A percentile compares a stretch with the other conserved stretches of the same genome.
phyloP scores from a whole-genome alignment of 352 stramenopile species.

The Globisporangium polare region DNA sequence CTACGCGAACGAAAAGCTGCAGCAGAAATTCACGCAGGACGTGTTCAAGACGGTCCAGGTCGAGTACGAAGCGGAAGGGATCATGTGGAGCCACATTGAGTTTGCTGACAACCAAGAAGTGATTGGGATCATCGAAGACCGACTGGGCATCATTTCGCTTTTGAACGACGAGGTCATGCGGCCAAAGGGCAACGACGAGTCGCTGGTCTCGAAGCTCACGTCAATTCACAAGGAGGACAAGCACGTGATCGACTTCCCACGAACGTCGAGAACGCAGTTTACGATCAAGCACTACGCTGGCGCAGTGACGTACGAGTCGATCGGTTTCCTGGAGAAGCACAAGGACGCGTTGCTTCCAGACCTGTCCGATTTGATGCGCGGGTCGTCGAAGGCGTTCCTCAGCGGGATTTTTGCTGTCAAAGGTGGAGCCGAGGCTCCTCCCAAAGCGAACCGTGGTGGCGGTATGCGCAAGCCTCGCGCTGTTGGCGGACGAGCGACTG shows the following conservation, averaged over 20 bases:
- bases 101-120: slow-evolving; percentile 90
- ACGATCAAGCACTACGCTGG: slow-evolving; percentile 94
- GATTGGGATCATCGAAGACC: slow-evolving; percentile 83
- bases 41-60: slow-evolving; percentile 88
- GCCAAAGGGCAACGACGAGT: slow-evolving; percentile 83
- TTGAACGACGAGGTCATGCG: slow-evolving; percentile 89
- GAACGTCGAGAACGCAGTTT: slow-evolving; percentile 83
- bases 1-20: slow-evolving; percentile 91
- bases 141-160: slow-evolving; percentile 85
- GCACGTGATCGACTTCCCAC: slow-evolving; percentile 76
- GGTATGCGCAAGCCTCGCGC: slow-evolving; percentile 21
- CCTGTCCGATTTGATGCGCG: slow-evolving; percentile 82
- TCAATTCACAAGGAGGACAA: slow-evolving; percentile 76
- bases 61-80: slow-evolving; percentile 88
- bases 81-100: slow-evolving; percentile 93
- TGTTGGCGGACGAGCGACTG: slow-evolving; percentile 29
- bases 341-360: slow-evolving; percentile 93
- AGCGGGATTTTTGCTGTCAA: slow-evolving; percentile 53
- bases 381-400: slow-evolving; percentile 61
- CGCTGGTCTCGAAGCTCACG: slow-evolving; percentile 71
- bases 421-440: background rate
- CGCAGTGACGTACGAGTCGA: slow-evolving; percentile 89
- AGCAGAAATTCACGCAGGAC: slow-evolving; percentile 91
- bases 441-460: slow-evolving; percentile 12
- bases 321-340: slow-evolving; percentile 95